Evolutionary conservation across 2,329 filamentous ascomycete genomes (phyloP).

Genomic region (Phoma sp.): DNA sequence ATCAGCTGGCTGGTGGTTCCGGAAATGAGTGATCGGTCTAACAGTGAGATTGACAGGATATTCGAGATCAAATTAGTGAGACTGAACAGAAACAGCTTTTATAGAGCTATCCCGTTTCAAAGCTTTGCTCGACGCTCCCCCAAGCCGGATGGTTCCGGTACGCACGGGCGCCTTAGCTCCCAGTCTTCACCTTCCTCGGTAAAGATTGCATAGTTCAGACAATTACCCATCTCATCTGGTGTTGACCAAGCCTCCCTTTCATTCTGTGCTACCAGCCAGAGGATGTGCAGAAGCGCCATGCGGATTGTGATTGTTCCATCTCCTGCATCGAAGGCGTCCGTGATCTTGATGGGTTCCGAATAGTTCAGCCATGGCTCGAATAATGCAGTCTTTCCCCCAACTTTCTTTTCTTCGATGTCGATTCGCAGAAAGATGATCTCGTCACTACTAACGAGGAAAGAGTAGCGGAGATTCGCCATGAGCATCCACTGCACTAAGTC

Average conservation of each 20-base stretch:
- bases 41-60: neutral
- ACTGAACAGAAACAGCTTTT: too few relatives aligned
- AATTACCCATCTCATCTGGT: conserved; percentile 13
- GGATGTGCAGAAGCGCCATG: conserved; percentile 20
- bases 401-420: conserved; percentile 1
- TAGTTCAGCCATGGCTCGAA: conserved; percentile 21
- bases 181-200: conserved; percentile 14
- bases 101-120: neutral
- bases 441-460: conserved; percentile 26
- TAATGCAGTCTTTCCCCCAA: neutral
- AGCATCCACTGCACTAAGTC: conserved; percentile 30
- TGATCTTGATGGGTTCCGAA: conserved; percentile 22
- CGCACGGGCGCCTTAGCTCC: neutral
- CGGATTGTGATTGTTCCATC: conserved; percentile 9
- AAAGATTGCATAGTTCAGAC: conserved; percentile 11
- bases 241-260: conserved; percentile 5
- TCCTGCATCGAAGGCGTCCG: conserved; percentile 9
- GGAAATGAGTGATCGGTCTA: neutral
- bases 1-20: neutral
- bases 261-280: conserved; percentile 2
- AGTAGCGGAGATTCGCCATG: conserved; percentile 20
- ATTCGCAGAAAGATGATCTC: conserved; percentile 28
- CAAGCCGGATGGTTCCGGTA: neutral
- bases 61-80: too few relatives aligned
- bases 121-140: neutral